Evolutionary conservation across 805 yeast genomes (phyloP).

Genomic region (Jamesozyma piceae): DNA sequence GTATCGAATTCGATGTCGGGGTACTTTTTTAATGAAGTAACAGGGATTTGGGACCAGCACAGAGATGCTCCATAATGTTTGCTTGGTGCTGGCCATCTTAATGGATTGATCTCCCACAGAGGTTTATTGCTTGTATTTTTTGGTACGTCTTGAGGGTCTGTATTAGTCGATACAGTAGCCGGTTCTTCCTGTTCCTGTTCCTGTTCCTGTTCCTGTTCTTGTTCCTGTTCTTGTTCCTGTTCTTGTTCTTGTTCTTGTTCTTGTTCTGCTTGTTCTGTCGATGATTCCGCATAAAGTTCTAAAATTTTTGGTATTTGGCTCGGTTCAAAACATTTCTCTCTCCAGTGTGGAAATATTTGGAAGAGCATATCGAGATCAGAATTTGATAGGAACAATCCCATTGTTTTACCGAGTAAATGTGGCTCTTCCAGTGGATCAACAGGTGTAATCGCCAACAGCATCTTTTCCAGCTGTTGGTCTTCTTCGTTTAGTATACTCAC

Average conservation of each 20-base stretch:
- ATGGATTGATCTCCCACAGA: not conserved
- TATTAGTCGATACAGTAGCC: not conserved
- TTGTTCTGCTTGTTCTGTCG: not conserved
- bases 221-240: too few species aligned
- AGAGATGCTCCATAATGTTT: not conserved
- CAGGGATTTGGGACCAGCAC: constrained; percentile 2
- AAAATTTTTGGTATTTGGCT: not conserved
- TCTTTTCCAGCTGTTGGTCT: constrained; percentile 1
- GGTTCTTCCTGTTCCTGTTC: not conserved
- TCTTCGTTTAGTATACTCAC: too few species aligned
- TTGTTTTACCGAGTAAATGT: not conserved
- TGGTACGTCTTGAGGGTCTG: not conserved
- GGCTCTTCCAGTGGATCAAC: not conserved
- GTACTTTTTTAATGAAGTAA: not conserved
- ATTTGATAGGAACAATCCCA: not conserved
- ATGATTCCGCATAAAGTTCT: not conserved
- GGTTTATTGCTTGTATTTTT: not conserved
- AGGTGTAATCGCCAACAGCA: not conserved
- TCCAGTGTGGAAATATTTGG: constrained; percentile 2
- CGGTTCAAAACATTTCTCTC: not conserved
- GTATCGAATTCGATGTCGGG: not conserved
- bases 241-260: too few species aligned
- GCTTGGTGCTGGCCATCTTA: constrained; percentile 1
- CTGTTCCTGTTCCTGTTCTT: too few species aligned
- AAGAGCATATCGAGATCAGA: not conserved